Conservation (phyloP, 2,329 filamentous ascomycete genomes). For the Fusarium hostae region DNA sequence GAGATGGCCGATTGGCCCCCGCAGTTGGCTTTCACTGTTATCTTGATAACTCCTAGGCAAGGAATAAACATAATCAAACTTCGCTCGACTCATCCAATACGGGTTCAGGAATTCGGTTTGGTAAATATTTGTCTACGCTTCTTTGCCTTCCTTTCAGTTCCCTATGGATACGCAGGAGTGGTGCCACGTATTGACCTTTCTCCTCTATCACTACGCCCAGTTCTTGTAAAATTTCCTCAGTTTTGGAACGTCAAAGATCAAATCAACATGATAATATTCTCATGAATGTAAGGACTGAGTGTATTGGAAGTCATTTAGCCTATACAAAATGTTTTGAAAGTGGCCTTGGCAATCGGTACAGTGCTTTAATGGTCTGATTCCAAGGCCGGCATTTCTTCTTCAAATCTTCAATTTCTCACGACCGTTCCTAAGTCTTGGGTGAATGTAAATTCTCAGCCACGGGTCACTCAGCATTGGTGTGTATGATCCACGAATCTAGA, state of each 20-base stretch:
- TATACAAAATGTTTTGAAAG: fast-evolving
- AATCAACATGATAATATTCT: fast-evolving
- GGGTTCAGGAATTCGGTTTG: neutral
- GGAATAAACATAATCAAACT: neutral
- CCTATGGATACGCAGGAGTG: no score
- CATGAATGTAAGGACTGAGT: fast-evolving
- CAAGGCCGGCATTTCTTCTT: neutral
- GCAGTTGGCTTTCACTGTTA: neutral
- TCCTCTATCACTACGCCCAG: neutral
- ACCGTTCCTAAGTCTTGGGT: neutral
- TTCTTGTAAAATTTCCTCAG: neutral
- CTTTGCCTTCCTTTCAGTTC: no score
- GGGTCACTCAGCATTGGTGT: no score
- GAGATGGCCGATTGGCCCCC: constrained; percentile 18
- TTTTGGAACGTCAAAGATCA: neutral
- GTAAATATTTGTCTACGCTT: neutral
- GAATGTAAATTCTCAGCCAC: fast-evolving
- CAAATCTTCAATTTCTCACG: no score
- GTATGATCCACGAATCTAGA: neutral
- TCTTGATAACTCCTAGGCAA: neutral
- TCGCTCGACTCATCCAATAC: neutral
- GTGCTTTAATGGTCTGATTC: neutral
- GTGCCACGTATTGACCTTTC: no score
- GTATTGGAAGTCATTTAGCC: fast-evolving
- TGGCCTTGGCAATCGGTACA: neutral